These are phyloP conservation scores for Globisporangium ultimum DNA, from an alignment of 352 stramenopile species.

Conservation along the genomic window DNA sequence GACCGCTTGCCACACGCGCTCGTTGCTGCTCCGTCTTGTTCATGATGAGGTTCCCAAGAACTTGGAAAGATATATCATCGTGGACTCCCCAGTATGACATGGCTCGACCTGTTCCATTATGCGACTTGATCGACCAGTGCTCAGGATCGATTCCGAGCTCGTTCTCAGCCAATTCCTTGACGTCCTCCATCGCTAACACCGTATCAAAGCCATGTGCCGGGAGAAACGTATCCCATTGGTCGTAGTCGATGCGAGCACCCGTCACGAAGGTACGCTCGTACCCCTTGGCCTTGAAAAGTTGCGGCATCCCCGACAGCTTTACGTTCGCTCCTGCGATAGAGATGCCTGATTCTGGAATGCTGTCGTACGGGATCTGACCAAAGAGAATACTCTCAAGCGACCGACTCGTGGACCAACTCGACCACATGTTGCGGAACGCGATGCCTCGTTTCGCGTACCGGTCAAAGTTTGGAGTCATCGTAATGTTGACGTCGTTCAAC, in stretches of 20 bases:
- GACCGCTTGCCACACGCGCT: slow-evolving; percentile 12
- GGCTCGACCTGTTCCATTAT: slow-evolving; percentile 13
- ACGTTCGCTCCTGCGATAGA: slow-evolving; percentile 22
- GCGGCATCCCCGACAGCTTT: slow-evolving; percentile 35
- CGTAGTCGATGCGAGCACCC: slow-evolving; percentile 38
- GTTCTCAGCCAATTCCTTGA: slow-evolving; percentile 32
- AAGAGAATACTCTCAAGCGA: slow-evolving; percentile 56
- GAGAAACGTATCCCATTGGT: slow-evolving; percentile 47
- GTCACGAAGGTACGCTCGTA: slow-evolving; percentile 52
- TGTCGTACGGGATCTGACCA: slow-evolving; percentile 45
- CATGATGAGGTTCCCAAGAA: slow-evolving; percentile 44
- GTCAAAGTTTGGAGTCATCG: slow-evolving; percentile 47
- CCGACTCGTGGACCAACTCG: slow-evolving; percentile 53
- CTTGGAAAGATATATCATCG: slow-evolving; percentile 43
- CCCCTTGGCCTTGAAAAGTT: slow-evolving; percentile 46
- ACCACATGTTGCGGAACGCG: slow-evolving; percentile 57
- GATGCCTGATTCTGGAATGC: slow-evolving; percentile 30
- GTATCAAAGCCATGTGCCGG: slow-evolving; percentile 47
- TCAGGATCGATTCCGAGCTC: slow-evolving; percentile 27
- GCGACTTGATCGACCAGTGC: slow-evolving; percentile 25
- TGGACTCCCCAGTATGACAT: slow-evolving; percentile 42
- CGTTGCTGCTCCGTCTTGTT: slow-evolving; percentile 42
- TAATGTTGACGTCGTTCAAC: slow-evolving; percentile 30
- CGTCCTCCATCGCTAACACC: slow-evolving; percentile 34
- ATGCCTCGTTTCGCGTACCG: slow-evolving; percentile 42